Conservation (phyloP, 176 grass and related monocot genomes). For the Aegilops speltoides region DNA sequence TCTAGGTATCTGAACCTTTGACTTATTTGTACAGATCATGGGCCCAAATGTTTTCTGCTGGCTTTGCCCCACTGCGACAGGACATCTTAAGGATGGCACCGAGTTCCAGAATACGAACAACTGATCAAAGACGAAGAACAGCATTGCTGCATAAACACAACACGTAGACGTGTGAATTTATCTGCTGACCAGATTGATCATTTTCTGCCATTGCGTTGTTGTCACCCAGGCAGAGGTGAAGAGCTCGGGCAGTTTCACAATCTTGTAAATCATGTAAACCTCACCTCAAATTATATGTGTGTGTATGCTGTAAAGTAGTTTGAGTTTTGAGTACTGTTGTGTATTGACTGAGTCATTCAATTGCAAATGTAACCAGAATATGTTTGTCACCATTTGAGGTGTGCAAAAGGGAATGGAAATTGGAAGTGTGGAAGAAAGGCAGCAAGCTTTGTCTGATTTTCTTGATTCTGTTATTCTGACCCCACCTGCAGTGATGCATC, state of each 20-base stretch:
- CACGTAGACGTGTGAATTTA: neutral
- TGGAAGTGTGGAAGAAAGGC: neutral
- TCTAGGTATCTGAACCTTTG: conserved; percentile 6
- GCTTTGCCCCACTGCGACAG: conserved; percentile 59
- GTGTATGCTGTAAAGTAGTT: neutral
- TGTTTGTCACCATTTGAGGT: neutral
- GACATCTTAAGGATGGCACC: conserved; percentile 81
- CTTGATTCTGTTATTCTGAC: neutral
- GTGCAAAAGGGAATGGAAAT: neutral
- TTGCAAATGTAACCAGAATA: neutral
- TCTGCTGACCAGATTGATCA: neutral
- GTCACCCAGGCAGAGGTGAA: conserved; percentile 2
- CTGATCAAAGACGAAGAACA: conserved; percentile 9
- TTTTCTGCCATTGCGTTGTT: conserved; percentile 11
- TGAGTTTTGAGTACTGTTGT: neutral
- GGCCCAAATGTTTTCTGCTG: conserved; percentile 82
- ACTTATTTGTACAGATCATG: conserved; percentile 60
- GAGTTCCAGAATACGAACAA: conserved; percentile 75
- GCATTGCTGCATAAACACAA: neutral
- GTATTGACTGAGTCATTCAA: neutral
- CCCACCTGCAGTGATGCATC: conserved; percentile 23
- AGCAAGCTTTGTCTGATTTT: too few species aligned
- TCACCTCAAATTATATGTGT: neutral
- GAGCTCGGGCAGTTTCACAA: neutral
- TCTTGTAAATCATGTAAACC: conserved; percentile 31